Evolutionary conservation across 345 rosid species (phyloP).

Genomic region (Camelina hispida): DNA sequence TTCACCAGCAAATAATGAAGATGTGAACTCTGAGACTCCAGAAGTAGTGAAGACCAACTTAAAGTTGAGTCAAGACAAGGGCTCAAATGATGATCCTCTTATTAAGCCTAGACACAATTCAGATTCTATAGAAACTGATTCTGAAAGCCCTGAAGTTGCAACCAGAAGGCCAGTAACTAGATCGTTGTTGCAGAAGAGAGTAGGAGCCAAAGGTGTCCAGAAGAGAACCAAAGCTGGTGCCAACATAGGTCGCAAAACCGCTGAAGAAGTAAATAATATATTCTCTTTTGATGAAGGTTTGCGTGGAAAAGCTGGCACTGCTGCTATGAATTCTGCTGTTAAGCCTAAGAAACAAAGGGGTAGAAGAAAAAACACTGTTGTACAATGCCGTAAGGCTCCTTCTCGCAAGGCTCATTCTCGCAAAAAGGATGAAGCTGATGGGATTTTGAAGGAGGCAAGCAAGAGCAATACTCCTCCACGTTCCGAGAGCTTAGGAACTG

Average conservation of each 20-base stretch:
- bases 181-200: slow-evolving; percentile 56
- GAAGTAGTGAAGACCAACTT: slow-evolving; percentile 47
- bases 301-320: slow-evolving; percentile 42
- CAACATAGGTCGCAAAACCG: slow-evolving; percentile 48
- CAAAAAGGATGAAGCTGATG: slow-evolving; percentile 47
- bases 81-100: slow-evolving; percentile 41
- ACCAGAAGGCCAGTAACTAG: slow-evolving; percentile 65
- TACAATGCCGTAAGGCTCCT: slow-evolving; percentile 52
- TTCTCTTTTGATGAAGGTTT: slow-evolving; percentile 63
- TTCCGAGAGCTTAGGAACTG: slow-evolving; percentile 45
- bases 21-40: slow-evolving; percentile 49
- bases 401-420: slow-evolving; percentile 44
- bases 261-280: slow-evolving; percentile 46
- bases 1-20: slow-evolving; percentile 65
- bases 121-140: slow-evolving; percentile 83
- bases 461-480: slow-evolving; percentile 48
- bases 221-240: slow-evolving; percentile 44
- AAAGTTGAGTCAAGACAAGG: slow-evolving; percentile 44
- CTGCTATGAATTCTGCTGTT: slow-evolving; percentile 45
- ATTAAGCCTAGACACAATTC: slow-evolving; percentile 58
- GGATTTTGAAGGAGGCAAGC: slow-evolving; percentile 46
- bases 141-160: slow-evolving; percentile 61
- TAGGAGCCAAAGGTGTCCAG: slow-evolving; percentile 44
- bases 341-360: slow-evolving; percentile 49
- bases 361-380: slow-evolving; percentile 45